Evolutionary conservation across 352 stramenopile genomes (phyloP), one percentile per base, ranked within the genome.

Genomic region (Globisporangium parvum): DNA sequence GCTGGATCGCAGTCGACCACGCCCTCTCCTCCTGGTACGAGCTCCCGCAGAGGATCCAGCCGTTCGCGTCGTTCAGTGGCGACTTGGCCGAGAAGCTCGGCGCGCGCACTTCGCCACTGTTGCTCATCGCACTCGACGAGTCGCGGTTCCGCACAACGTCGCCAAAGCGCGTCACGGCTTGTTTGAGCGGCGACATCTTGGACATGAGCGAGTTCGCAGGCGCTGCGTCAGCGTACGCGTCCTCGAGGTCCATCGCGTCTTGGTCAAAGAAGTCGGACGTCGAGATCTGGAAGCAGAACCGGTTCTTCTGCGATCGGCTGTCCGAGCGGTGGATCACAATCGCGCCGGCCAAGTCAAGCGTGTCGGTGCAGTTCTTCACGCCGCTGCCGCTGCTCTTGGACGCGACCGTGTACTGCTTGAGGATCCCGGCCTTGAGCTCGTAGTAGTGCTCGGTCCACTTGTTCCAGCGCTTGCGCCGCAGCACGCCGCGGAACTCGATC

Each of bases 361-460:
- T 77, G 48, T 89, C 77, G 0, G 71, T 87, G 35, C 80, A 90
- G 33, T 53, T 66, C n/a, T 72, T 75, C 28, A 53, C 18, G 10
- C 41, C 41, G 20, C 45, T 46, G 15, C 53, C 45, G 0, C 40
- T 46, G 35, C 28, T 63, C 17, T 67, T 63, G 20, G 75, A 86
- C 11, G 78, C 63, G 5, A 89, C n/a, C 18, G 74, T 85, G 49
- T 86, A 93, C 56, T 94, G 85, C 56, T 86, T 88, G 17, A 94
- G 51, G 4, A 91, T 69, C 11, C 81, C 81, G 9, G 73, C 73
- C 20, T 84, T 80, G 46, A 94, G 72, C 33, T 92, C 85, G 37
- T 76, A 94, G 50, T 88, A 92, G 57, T 90, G 75, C 51, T 94
- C 85, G 12, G 51, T 80, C 81, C 85, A 94, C 70, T 91, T 91